Evolutionary conservation across 1,284 basidiomycete genomes (phyloP).

Genomic region (Moesziomyces sp.): DNA sequence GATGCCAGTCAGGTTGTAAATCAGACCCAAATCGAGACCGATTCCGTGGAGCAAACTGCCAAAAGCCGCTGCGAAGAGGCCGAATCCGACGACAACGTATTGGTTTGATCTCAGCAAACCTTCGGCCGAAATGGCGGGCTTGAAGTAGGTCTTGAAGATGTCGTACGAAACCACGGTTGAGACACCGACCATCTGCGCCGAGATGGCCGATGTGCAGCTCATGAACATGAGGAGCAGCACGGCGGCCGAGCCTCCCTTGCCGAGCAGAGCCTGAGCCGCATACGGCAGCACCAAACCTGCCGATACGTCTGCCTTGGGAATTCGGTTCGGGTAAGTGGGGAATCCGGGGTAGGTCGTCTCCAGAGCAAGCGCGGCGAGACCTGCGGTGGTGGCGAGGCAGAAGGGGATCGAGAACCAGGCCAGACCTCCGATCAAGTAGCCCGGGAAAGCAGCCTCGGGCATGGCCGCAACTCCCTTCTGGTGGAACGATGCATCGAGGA

Average conservation of each 20-base stretch:
- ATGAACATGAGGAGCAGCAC: constrained; percentile 62
- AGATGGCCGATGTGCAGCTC: constrained; percentile 61
- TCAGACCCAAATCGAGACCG: constrained; percentile 54
- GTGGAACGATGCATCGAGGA: constrained; percentile 53
- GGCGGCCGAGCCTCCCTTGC: constrained; percentile 54
- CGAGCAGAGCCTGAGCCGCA: constrained; percentile 57
- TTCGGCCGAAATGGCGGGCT: constrained; percentile 39
- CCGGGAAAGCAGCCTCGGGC: constrained; percentile 53
- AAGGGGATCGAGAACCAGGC: constrained; percentile 61
- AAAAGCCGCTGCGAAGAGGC: constrained; percentile 62
- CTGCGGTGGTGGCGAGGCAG: constrained; percentile 57
- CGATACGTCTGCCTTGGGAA: constrained; percentile 51
- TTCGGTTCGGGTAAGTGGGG: constrained; percentile 55
- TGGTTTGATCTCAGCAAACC: constrained; percentile 56
- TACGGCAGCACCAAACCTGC: constrained; percentile 59
- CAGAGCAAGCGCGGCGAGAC: constrained; percentile 58
- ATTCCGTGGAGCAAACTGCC: constrained; percentile 58
- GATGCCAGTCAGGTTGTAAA: constrained; percentile 59
- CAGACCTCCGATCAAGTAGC: constrained; percentile 59
- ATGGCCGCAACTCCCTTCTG: constrained; percentile 61
- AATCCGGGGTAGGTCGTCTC: constrained; percentile 52
- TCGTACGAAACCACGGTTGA: constrained; percentile 53
- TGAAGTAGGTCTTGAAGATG: constrained; percentile 56
- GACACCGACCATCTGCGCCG: constrained; percentile 55
- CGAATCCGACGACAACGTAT: constrained; percentile 58